These are phyloP conservation scores for Boletus reticuloceps DNA, from an alignment of 768 basidiomycete species.

Conservation along the genomic window DNA sequence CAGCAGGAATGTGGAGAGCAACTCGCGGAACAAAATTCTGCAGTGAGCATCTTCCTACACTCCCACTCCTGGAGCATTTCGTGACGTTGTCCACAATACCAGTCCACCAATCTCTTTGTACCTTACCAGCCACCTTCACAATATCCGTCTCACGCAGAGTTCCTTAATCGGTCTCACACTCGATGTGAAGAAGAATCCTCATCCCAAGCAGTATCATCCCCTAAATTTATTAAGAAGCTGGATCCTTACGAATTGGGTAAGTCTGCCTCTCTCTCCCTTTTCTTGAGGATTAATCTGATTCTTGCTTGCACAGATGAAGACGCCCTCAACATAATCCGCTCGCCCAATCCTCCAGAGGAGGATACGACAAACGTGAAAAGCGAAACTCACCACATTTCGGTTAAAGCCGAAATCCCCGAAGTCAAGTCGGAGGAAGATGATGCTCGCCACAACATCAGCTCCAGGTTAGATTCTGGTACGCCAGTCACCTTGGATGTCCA, in stretches of 20 bases:
- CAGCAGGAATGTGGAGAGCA: not conserved
- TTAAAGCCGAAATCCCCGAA: constrained; percentile 6
- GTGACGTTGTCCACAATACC: not conserved
- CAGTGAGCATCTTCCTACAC: not conserved
- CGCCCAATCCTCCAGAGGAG: not conserved
- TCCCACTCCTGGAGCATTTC: not conserved
- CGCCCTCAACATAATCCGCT: constrained; percentile 13
- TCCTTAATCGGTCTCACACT: not conserved
- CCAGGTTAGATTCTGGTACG: not conserved
- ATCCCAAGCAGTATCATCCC: not conserved
- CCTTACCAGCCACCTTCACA: constrained; percentile 27
- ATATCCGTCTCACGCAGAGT: constrained; percentile 14
- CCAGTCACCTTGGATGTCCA: not conserved
- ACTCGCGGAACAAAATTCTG: not conserved
- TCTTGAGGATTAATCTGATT: not conserved
- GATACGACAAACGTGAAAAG: not conserved
- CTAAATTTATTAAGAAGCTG: constrained; percentile 25
- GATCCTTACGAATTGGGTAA: constrained; percentile 31
- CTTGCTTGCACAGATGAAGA: constrained; percentile 21
- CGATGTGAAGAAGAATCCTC: not conserved
- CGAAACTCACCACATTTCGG: not conserved
- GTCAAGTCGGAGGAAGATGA: constrained; percentile 7
- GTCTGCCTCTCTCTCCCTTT: not conserved
- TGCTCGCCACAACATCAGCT: not conserved
- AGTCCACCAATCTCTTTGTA: constrained; percentile 20